phyloP scores from a whole-genome alignment of 352 stramenopile genomes.

The Stephanocyclus meneghinianus region DNA sequence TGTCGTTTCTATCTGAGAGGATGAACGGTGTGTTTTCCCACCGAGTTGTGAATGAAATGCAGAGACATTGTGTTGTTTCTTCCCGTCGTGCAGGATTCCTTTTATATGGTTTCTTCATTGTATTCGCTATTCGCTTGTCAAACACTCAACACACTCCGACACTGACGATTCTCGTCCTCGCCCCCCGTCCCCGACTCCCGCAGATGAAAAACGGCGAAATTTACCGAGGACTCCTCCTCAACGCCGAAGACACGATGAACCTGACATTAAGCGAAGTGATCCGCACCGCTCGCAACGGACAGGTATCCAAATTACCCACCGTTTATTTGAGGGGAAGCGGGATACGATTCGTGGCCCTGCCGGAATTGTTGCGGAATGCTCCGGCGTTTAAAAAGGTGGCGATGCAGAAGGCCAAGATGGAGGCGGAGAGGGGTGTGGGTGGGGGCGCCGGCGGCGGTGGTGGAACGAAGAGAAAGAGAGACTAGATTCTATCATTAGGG shows the following conservation, averaged over 20 bases:
- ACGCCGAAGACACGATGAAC: conserved; percentile 95
- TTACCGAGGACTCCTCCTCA: conserved; percentile 84
- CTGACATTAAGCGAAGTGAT: conserved; percentile 91
- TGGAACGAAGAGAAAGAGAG: conserved; percentile 16
- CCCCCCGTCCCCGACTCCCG: background rate
- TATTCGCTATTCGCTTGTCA: no score
- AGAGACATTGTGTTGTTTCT: no score
- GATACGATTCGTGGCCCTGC: conserved; percentile 95
- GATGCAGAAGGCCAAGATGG: conserved; percentile 85
- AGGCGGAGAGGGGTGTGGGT: conserved; percentile 48
- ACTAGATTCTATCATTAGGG: background rate
- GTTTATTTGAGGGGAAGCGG: conserved; percentile 95
- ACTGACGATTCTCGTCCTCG: conserved; percentile 3
- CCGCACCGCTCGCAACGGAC: conserved; percentile 75
- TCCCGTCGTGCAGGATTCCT: no score
- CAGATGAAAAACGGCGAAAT: conserved; percentile 89
- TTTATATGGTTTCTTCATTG: no score
- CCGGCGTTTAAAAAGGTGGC: conserved; percentile 95
- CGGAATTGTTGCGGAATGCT: conserved; percentile 95
- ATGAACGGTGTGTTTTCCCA: no score
- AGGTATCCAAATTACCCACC: conserved; percentile 74
- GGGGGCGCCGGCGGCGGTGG: background rate
- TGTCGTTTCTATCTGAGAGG: no score
- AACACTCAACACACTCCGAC: background rate
- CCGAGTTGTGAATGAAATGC: no score